These are phyloP conservation scores for Hypoxylon perforatum DNA, from an alignment of 495 filamentous ascomycete species.

Conservation along the genomic window DNA sequence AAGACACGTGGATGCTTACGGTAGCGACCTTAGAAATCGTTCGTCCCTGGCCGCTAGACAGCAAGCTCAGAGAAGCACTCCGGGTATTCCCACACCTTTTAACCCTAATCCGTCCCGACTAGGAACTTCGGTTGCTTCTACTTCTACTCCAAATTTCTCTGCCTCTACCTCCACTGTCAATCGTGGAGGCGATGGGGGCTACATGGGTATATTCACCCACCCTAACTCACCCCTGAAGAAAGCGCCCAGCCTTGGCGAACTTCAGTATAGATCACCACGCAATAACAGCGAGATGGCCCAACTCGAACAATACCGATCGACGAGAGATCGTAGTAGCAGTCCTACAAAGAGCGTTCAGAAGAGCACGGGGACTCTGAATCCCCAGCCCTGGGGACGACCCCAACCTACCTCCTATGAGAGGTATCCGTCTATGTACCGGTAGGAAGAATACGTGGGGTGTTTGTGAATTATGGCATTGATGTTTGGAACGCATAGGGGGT, in stretches of 20 bases:
- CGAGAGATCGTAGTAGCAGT: slow-evolving; percentile 39
- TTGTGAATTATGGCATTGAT: slow-evolving; percentile 28
- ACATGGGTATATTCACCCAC: slow-evolving; percentile 81
- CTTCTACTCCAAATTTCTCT: slow-evolving; percentile 26
- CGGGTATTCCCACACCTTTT: slow-evolving; percentile 39
- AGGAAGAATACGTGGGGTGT: not conserved
- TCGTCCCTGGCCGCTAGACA: slow-evolving; percentile 31
- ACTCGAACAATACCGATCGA: slow-evolving; percentile 55
- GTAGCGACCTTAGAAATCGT: slow-evolving; percentile 29
- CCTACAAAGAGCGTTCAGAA: slow-evolving; percentile 41
- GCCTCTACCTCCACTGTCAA: slow-evolving; percentile 18
- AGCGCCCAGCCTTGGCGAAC: slow-evolving; percentile 58
- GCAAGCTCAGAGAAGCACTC: slow-evolving; percentile 26
- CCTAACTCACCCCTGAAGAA: slow-evolving; percentile 85
- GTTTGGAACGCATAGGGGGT: slow-evolving; percentile 9
- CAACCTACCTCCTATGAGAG: slow-evolving; percentile 49
- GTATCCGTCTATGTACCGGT: slow-evolving; percentile 51
- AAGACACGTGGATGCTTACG: slow-evolving; percentile 28
- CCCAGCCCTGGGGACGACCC: slow-evolving; percentile 31
- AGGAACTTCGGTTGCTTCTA: slow-evolving; percentile 26
- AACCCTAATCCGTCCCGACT: slow-evolving; percentile 32
- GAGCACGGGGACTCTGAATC: slow-evolving; percentile 37
- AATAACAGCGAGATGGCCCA: slow-evolving; percentile 66
- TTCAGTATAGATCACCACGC: slow-evolving; percentile 56
- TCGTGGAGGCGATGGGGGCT: slow-evolving; percentile 68